phyloP scores from a whole-genome alignment of 1,284 basidiomycete genomes.

The Leccinum cinnamomeum region DNA sequence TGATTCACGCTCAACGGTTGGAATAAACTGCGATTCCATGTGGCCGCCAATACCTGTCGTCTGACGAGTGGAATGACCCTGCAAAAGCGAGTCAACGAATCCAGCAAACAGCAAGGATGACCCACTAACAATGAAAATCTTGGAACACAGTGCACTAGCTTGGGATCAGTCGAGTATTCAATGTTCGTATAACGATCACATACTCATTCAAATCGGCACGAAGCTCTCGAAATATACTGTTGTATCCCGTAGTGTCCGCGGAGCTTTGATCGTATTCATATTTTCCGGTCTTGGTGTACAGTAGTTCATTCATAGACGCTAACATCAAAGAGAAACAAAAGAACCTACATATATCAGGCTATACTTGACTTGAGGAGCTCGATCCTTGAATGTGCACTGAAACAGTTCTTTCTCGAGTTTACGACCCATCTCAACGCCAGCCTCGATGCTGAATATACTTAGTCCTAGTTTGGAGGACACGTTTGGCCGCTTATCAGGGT shows the following conservation, averaged over 20 bases:
- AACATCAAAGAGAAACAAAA: not conserved
- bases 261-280: conserved; percentile 78
- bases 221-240: conserved; percentile 69
- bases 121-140: not conserved
- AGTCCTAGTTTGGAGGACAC: conserved; percentile 54
- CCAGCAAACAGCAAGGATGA: not conserved
- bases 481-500: conserved; percentile 33
- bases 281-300: conserved; percentile 65
- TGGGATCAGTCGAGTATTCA: not conserved
- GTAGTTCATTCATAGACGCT: not conserved
- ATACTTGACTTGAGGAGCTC: conserved; percentile 72
- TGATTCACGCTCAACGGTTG: conserved; percentile 94
- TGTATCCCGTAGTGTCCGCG: conserved; percentile 45
- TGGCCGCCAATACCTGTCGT: conserved; percentile 93
- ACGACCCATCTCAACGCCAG: conserved; percentile 67
- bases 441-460: conserved; percentile 78
- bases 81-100: not conserved
- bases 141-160: not conserved
- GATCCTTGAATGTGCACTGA: conserved; percentile 90
- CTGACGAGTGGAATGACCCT: conserved; percentile 12
- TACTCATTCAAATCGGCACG: conserved; percentile 81
- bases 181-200: conserved; percentile 17
- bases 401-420: conserved; percentile 75
- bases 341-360: conserved; percentile 80
- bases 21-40: conserved; percentile 88